phyloP scores from a whole-genome alignment of 2,329 filamentous ascomycete species.

The Lachnellula suecica region DNA sequence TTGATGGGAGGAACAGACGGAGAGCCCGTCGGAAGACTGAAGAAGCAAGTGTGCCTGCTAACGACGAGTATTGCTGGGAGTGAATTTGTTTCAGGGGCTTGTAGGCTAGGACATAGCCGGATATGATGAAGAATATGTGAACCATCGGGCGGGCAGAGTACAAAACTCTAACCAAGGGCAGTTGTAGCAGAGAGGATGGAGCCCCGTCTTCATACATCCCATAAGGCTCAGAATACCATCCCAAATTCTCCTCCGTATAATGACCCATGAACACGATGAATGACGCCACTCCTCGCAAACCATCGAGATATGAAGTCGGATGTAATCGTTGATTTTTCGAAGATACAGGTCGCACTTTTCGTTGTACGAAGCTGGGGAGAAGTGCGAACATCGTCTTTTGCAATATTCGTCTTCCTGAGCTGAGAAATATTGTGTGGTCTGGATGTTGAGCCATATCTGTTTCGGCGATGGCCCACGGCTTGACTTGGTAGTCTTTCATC shows the following conservation, averaged over 20 bases:
- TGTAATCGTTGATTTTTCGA: slow-evolving; percentile 31
- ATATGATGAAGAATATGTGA: slow-evolving; percentile 52
- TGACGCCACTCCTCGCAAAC: slow-evolving; percentile 48
- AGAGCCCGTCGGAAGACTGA: slow-evolving; percentile 47
- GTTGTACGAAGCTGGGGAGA: slow-evolving; percentile 34
- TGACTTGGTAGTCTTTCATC: too few relatives aligned
- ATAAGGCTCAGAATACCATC: slow-evolving; percentile 35
- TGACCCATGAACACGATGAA: slow-evolving; percentile 49
- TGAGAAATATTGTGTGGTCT: slow-evolving; percentile 19
- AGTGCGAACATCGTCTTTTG: slow-evolving; percentile 28
- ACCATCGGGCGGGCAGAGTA: slow-evolving; percentile 48
- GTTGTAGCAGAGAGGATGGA: slow-evolving; percentile 41
- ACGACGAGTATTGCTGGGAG: slow-evolving; percentile 36
- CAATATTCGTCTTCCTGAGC: slow-evolving; percentile 21
- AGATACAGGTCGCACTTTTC: slow-evolving; percentile 27
- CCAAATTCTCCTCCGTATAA: slow-evolving; percentile 41
- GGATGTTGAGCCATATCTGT: slow-evolving; percentile 13
- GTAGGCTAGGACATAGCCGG: slow-evolving; percentile 46
- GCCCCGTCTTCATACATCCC: slow-evolving; percentile 32
- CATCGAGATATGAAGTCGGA: slow-evolving; percentile 44
- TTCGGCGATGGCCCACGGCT: slow-evolving; percentile 15
- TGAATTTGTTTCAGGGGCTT: slow-evolving; percentile 44
- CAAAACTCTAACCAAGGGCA: slow-evolving; percentile 44
- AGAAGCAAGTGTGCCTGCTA: slow-evolving; percentile 42
- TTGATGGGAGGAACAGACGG: slow-evolving; percentile 45